Evolutionary conservation across 2,329 filamentous ascomycete genomes (phyloP).

Genomic region (Taxawa tesnikishii): DNA sequence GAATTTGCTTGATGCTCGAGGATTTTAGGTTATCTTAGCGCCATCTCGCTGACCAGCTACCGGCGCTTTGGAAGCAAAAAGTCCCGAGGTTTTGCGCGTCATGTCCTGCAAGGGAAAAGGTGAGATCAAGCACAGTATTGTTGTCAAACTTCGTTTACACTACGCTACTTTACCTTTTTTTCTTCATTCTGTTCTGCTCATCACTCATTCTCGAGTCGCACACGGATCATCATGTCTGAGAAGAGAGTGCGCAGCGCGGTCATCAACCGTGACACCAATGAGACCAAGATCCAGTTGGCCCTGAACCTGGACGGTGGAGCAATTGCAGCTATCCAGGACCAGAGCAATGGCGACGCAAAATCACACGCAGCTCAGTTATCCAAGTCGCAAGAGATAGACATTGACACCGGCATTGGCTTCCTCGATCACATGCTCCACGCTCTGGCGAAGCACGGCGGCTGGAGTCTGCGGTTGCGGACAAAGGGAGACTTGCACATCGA

Average conservation of each 20-base stretch:
- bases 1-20: not conserved
- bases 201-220: too few species aligned
- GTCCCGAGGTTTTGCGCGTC: too few species aligned
- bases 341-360: slow-evolving; percentile 26
- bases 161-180: not conserved
- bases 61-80: too few species aligned
- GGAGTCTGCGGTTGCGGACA: slow-evolving; percentile 75
- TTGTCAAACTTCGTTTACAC: too few species aligned
- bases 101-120: too few species aligned
- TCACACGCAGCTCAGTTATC: slow-evolving; percentile 76
- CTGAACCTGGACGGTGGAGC: slow-evolving; percentile 86
- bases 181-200: not conserved
- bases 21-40: not conserved
- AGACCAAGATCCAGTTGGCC: slow-evolving; percentile 90
- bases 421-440: slow-evolving; percentile 98
- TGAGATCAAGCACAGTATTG: too few species aligned
- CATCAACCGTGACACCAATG: slow-evolving; percentile 84
- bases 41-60: not conserved
- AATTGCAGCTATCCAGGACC: slow-evolving; percentile 42
- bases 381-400: slow-evolving; percentile 70
- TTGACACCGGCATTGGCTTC: slow-evolving; percentile 93
- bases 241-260: slow-evolving; percentile 54
- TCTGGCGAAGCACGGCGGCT: slow-evolving; percentile 87
- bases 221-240: not conserved
- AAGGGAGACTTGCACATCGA: slow-evolving; percentile 91